Conservation (phyloP, 306 rosid species). For the Gastrolobium villosum region DNA sequence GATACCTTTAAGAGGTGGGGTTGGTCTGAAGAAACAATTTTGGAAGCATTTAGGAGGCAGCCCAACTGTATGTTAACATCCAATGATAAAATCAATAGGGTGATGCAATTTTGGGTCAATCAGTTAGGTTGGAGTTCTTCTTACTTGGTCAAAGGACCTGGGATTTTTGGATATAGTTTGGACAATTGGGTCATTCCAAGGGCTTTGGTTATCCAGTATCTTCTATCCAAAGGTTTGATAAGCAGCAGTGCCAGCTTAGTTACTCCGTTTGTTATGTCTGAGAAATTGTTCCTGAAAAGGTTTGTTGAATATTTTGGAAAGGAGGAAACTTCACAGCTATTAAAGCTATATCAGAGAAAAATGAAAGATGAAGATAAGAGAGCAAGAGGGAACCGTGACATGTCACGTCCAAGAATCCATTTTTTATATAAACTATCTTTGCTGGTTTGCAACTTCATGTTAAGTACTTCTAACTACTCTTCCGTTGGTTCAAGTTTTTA, state of each 20-base stretch:
- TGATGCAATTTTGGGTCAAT: constrained; percentile 59
- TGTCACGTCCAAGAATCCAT: not conserved
- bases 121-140: constrained; percentile 52
- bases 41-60: constrained; percentile 41
- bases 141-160: constrained; percentile 23
- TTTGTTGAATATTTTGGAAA: constrained; percentile 45
- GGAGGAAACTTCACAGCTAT: constrained; percentile 32
- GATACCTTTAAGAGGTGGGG: constrained; percentile 64
- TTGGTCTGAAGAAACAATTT: constrained; percentile 61
- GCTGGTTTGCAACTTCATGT: no score
- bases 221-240: constrained; percentile 56
- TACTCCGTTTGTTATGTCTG: not conserved
- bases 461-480: no score
- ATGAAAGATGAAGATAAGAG: not conserved
- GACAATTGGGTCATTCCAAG: constrained; percentile 60
- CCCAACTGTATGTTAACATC: constrained; percentile 55
- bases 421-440: no score
- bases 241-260: constrained; percentile 34
- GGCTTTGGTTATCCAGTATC: constrained; percentile 48
- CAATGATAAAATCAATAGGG: constrained; percentile 50
- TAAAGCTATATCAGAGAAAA: constrained; percentile 42
- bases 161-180: not conserved
- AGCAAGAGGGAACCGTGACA: not conserved
- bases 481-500: no score
- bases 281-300: constrained; percentile 40